Percentiles rank a stretch among this genome's conserved stretches.
These are phyloP conservation scores for Hymenoscyphus fructigenus DNA, from an alignment of 2,329 filamentous ascomycete genomes.

Conservation along the genomic window DNA sequence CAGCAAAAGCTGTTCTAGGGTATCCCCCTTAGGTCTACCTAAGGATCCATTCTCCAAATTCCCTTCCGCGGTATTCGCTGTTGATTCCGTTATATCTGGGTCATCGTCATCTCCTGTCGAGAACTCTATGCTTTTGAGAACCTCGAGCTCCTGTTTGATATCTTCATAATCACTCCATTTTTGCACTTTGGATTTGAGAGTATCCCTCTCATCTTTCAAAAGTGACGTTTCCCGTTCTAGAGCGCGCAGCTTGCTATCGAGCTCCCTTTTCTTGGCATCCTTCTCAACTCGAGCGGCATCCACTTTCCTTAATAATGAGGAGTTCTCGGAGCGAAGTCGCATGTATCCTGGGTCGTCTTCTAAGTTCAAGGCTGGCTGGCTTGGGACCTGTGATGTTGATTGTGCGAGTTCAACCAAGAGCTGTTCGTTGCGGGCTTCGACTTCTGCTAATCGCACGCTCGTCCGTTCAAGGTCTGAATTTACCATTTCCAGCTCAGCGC, in stretches of 20 bases:
- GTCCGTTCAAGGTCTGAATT: conserved; percentile 89
- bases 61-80: conserved; percentile 26
- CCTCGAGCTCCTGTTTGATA: conserved; percentile 91
- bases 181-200: conserved; percentile 75
- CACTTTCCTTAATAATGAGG: conserved; percentile 82
- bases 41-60: conserved; percentile 48
- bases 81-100: conserved; percentile 41
- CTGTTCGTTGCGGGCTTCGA: conserved; percentile 93
- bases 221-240: conserved; percentile 75
- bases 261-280: conserved; percentile 73
- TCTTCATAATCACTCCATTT: conserved; percentile 96
- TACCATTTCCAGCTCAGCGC: conserved; percentile 91
- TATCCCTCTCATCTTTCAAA: conserved; percentile 77
- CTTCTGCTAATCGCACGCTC: conserved; percentile 79
- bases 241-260: conserved; percentile 73
- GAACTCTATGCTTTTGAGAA: conserved; percentile 97
- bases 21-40: conserved; percentile 67
- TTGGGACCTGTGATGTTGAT: conserved; percentile 70
- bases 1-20: conserved; percentile 84
- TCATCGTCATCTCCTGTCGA: conserved; percentile 85
- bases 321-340: conserved; percentile 89
- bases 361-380: conserved; percentile 58
- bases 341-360: conserved; percentile 91
- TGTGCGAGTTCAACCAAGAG: conserved; percentile 88
- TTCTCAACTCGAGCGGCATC: conserved; percentile 82